These are phyloP conservation scores for Kandelia obovata DNA, from an alignment of 345 rosid species.

Conservation along the genomic window DNA sequence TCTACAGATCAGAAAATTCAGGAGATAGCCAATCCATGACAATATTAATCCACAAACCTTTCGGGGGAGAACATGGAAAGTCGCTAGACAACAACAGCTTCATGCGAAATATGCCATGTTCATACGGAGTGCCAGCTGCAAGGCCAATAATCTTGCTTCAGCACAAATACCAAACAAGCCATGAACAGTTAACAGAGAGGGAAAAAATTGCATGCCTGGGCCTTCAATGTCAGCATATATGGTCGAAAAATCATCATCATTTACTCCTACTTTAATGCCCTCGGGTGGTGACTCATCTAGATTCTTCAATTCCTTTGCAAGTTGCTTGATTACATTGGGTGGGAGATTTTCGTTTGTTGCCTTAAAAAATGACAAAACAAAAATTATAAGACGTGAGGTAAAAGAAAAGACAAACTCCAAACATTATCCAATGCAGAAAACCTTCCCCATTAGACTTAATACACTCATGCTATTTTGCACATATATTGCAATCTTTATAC, in stretches of 20 bases:
- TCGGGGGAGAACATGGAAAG: slow-evolving; percentile 92
- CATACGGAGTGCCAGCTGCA: slow-evolving; percentile 98
- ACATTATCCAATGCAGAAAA: background rate
- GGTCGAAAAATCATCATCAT: slow-evolving; percentile 84
- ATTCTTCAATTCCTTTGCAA: slow-evolving; percentile 89
- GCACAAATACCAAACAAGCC: background rate
- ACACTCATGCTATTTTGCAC: no score
- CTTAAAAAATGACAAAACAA: slow-evolving; percentile 24
- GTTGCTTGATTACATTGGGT: slow-evolving; percentile 94
- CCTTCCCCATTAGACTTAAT: background rate
- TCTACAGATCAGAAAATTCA: background rate
- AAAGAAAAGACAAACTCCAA: background rate
- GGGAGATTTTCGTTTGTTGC: slow-evolving; percentile 98
- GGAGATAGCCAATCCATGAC: background rate
- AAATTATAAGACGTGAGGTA: background rate
- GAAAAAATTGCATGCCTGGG: slow-evolving; percentile 55
- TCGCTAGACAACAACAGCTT: slow-evolving; percentile 79
- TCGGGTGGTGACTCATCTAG: slow-evolving; percentile 98
- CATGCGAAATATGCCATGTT: slow-evolving; percentile 94
- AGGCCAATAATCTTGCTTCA: slow-evolving; percentile 20
- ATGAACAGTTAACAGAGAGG: slow-evolving; percentile 2
- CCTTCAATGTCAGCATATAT: slow-evolving; percentile 99
- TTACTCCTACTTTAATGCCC: slow-evolving; percentile 94
- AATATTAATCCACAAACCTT: slow-evolving; percentile 46
- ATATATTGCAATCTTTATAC: no score